phyloP scores from a whole-genome alignment of 2,329 filamentous ascomycete species.

The Paracoccidioides brasiliensis region DNA sequence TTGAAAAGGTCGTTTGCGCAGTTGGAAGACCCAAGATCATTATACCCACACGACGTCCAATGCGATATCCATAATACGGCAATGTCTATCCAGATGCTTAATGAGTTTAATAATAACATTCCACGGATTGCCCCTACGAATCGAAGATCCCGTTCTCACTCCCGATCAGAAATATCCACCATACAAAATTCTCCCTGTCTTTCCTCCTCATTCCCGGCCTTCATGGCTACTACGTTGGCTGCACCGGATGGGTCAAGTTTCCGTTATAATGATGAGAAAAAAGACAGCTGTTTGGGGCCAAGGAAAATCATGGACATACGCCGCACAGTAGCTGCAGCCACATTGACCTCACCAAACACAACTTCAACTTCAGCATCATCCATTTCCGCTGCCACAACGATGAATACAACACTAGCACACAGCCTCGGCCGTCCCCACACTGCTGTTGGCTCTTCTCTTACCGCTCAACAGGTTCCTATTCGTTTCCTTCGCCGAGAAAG shows the following conservation, averaged over 20 bases:
- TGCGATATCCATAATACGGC: constrained; percentile 8
- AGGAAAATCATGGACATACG: constrained; percentile 9
- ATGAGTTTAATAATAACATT: constrained; percentile 15
- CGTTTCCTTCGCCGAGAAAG: constrained; percentile 31
- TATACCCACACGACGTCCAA: constrained; percentile 17
- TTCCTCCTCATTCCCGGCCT: constrained; percentile 37
- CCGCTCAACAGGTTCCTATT: constrained; percentile 2
- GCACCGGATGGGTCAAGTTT: constrained; percentile 23
- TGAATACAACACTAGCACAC: constrained; percentile 9
- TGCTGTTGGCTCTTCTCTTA: neutral
- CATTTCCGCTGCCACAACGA: neutral
- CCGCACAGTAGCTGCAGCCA: constrained; percentile 17
- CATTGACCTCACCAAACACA: constrained; percentile 3
- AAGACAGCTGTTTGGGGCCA: constrained; percentile 13
- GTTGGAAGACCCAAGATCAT: constrained; percentile 25
- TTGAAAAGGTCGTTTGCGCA: constrained; percentile 29
- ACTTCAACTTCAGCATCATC: constrained; percentile 10
- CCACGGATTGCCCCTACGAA: constrained; percentile 21
- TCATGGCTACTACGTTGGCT: constrained; percentile 34
- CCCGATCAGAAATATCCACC: constrained; percentile 25
- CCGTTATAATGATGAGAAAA: constrained; percentile 16
- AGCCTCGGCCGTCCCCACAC: constrained; percentile 7
- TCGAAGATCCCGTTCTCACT: constrained; percentile 16
- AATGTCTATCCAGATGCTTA: constrained; percentile 14
- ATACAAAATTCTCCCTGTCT: constrained; percentile 29